These are phyloP conservation scores for Mycena polygramma DNA, from an alignment of 768 basidiomycete genomes.

Conservation along the genomic window DNA sequence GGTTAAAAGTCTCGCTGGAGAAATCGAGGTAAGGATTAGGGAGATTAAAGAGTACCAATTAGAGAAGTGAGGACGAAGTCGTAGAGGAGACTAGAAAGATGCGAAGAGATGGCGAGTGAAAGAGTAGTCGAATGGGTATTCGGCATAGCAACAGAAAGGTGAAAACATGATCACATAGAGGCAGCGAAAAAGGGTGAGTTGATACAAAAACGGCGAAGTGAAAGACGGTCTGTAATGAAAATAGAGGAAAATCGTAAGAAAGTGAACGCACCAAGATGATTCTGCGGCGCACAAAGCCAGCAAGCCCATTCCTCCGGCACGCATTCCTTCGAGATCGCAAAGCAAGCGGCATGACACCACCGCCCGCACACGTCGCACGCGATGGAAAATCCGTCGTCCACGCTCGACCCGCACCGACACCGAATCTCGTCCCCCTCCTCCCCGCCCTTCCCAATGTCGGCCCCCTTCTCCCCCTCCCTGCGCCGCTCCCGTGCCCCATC, in stretches of 20 bases:
- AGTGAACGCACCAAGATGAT: not conserved
- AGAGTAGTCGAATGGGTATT: too few relatives aligned
- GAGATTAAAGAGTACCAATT: not conserved
- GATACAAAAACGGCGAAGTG: too few relatives aligned
- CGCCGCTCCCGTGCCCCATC: not conserved
- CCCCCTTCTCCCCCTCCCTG: not conserved
- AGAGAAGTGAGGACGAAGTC: slow-evolving; percentile 31
- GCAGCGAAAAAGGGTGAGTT: too few relatives aligned
- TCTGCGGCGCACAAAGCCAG: slow-evolving; percentile 70
- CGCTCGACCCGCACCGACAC: slow-evolving; percentile 81
- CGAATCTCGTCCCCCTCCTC: slow-evolving; percentile 60
- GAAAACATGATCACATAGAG: too few relatives aligned
- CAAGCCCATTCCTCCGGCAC: slow-evolving; percentile 86
- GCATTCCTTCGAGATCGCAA: slow-evolving; percentile 64
- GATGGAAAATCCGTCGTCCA: slow-evolving; percentile 89
- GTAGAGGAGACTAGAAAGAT: too few relatives aligned
- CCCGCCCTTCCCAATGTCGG: not conserved
- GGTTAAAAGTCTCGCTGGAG: too few relatives aligned
- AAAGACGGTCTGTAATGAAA: too few relatives aligned
- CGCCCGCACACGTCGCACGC: slow-evolving; percentile 84
- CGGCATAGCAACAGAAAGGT: too few relatives aligned
- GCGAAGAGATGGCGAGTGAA: too few relatives aligned
- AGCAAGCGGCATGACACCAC: slow-evolving; percentile 90
- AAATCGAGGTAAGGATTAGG: slow-evolving; percentile 39
- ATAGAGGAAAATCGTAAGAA: too few relatives aligned